Evolutionary conservation across 495 filamentous ascomycete species (phyloP), one percentile per base, ranked within the genome.

Genomic region (Barbatosphaeria neglecta): DNA sequence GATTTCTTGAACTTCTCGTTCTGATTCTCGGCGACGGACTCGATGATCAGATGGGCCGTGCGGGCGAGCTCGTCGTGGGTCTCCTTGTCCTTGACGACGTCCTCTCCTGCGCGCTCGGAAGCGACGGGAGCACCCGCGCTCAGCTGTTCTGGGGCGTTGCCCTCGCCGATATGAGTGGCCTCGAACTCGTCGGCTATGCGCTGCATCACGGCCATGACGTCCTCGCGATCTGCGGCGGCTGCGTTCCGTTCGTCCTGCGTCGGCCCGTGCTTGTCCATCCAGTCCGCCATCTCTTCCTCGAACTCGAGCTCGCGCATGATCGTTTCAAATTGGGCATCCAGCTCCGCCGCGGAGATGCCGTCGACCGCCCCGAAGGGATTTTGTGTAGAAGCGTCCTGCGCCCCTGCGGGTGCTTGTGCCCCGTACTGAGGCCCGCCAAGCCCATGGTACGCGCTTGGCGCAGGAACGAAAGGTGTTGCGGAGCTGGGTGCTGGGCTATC

Each of bases 1-100:
- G 69, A 73, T 23, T 68, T 62, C 42, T 59, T 64, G 47, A 73
- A 71, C 46, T 71, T 73, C 8, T 64, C 58, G 0, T 60, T 62
- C 24, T 55, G 37, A 46, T 70, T 64, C 41, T 55, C 56, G 7
- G 58, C 45, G 7, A 73, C 60, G 3, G 62, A 61, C 31, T 57
- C 44, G 43, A 73, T 47, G 23, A 73, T 66, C 19, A 61, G 52
- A 31, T 56, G 54, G 18, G 69, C 69, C 0, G 67, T 68, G 16
- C 43, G 50, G 8, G 66, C 65, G 1, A 73, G 53, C 17, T 69
- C 62, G 20, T 59, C 47, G 41, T 58, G 50, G 2, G 48, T 46
- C 1, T 22, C 28, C 17, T 35, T 55, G 52, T n/a, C 53, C 31
- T 18, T 47, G 44, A 23, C 37, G 33, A 3, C 47, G 23, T 20